These are phyloP conservation scores for Suhomyces guaymorum DNA, from an alignment of 1,139 yeast genomes.

Conservation along the genomic window DNA sequence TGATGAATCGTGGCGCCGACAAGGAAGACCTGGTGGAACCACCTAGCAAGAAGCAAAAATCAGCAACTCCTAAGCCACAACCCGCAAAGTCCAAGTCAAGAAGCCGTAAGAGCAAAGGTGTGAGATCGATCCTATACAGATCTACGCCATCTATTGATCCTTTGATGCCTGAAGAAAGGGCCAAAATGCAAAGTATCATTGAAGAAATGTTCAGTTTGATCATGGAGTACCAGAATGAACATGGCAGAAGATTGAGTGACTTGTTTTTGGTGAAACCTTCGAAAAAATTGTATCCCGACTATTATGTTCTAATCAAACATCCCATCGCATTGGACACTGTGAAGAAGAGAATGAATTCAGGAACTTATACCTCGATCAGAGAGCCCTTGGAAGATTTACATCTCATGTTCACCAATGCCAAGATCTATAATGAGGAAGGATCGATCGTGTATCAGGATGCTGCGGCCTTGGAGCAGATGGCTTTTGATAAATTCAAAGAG, in stretches of 20 bases:
- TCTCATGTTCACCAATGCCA: conserved; percentile 80
- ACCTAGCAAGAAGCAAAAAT: conserved; percentile 24
- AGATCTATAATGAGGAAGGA: conserved; percentile 87
- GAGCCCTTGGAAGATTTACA: conserved; percentile 73
- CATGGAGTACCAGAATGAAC: conserved; percentile 44
- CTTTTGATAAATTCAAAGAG: conserved; percentile 34
- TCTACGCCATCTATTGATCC: conserved; percentile 43
- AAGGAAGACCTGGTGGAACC: conserved; percentile 12
- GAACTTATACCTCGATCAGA: conserved; percentile 53
- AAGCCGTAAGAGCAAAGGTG: conserved; percentile 21
- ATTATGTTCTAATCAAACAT: conserved; percentile 71
- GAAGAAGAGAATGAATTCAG: conserved; percentile 56
- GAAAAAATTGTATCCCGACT: conserved; percentile 77
- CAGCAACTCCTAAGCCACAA: conserved; percentile 28
- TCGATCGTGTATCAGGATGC: conserved; percentile 84
- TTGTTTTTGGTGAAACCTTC: conserved; percentile 72
- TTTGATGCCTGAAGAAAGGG: conserved; percentile 44
- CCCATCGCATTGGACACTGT: conserved; percentile 82
- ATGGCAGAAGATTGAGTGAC: conserved; percentile 52
- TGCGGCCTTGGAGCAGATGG: conserved; percentile 56
- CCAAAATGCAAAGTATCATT: conserved; percentile 41
- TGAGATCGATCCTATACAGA: conserved; percentile 30
- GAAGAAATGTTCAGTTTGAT: conserved; percentile 48
- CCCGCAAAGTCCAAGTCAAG: conserved; percentile 17
- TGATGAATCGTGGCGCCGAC: conserved; percentile 2